Conservation (phyloP, 139 green algal species). For the Nannochloris sp. region DNA sequence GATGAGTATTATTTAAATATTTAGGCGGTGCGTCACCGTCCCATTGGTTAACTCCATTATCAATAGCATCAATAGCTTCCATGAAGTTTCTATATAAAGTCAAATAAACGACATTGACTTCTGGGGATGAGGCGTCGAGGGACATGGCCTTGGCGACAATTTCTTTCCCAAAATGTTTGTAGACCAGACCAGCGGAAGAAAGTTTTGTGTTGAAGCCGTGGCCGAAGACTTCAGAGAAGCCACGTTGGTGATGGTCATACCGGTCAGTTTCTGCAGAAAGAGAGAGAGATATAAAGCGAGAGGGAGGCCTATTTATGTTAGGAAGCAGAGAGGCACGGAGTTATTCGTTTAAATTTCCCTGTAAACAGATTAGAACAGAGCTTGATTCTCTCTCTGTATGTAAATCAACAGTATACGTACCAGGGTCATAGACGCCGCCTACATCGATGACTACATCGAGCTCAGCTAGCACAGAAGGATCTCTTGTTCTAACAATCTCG, state of each 20-base stretch:
- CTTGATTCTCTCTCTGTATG: not conserved
- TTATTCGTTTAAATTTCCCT: not conserved
- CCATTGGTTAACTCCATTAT: constrained; percentile 89
- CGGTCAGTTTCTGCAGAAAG: constrained; percentile 1
- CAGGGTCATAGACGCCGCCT: constrained; percentile 75
- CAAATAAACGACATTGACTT: constrained; percentile 75
- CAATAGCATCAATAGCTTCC: constrained; percentile 88
- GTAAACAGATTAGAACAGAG: not conserved
- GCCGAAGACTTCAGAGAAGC: constrained; percentile 71
- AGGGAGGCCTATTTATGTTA: too few relatives aligned
- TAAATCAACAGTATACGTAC: not conserved
- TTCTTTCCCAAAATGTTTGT: constrained; percentile 80
- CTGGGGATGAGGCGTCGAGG: constrained; percentile 38
- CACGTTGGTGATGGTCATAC: constrained; percentile 90
- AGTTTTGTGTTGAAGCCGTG: constrained; percentile 65
- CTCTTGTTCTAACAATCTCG: constrained; percentile 59
- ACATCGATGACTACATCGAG: constrained; percentile 90
- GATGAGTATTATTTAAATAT: constrained; percentile 83
- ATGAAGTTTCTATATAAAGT: constrained; percentile 94
- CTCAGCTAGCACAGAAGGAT: constrained; percentile 68
- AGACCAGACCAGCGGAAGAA: constrained; percentile 64
- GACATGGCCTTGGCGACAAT: constrained; percentile 48
- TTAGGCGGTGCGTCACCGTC: constrained; percentile 42
- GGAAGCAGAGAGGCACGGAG: too few relatives aligned
- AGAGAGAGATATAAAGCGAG: not conserved